Evolutionary conservation across 2,329 filamentous ascomycete species (phyloP), one percentile per base, ranked within the genome.

Genomic region (Fusarium siculi): DNA sequence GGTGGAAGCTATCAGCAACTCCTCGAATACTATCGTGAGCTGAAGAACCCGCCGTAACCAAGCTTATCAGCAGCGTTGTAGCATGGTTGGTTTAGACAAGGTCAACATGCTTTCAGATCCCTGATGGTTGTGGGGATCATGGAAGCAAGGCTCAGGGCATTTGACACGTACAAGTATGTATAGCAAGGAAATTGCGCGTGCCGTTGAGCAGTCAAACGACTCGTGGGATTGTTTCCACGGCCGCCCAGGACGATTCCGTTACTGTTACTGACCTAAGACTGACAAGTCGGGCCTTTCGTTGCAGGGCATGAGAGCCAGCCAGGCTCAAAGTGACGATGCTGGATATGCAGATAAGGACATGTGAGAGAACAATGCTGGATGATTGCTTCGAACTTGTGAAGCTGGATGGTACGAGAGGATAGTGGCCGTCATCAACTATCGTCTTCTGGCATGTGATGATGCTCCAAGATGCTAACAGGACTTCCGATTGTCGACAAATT

Each of bases 361-460:
- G 58, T 59, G 32, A 72, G 18, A 60, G 32, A 46, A 49, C 43
- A 70, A 39, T 36, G 32, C 37, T 46, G 28, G 52, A 39, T 54
- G 55, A 55, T 66, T 42, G 39, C 39, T 37, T 36, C 19, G 34
- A 40, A 40, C 49, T 66, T 49, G 23, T 40, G n/a, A n/a, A 34
- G 37, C 40, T 28, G 43, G 43, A 52, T 43, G 43, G 61, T 54
- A 66, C 62, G 36, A 52, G 49, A 37, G n/a, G 49, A 32, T 52
- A 42, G 16, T 57, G 14, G 21, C 19, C 50, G 50, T 39, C 30
- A 23, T 47, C 25, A 47, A 60, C 68, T 44, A 50, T 36, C 16
- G 49, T 19, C 16, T 52, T 52, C 39, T 30, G 39, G 52, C 74
- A 76, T 73, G 73, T 73, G 68, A 74, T 44, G 34, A 68, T 53